These are phyloP conservation scores for Yarrowia deformans DNA, from an alignment of 805 yeast genomes.

Conservation along the genomic window DNA sequence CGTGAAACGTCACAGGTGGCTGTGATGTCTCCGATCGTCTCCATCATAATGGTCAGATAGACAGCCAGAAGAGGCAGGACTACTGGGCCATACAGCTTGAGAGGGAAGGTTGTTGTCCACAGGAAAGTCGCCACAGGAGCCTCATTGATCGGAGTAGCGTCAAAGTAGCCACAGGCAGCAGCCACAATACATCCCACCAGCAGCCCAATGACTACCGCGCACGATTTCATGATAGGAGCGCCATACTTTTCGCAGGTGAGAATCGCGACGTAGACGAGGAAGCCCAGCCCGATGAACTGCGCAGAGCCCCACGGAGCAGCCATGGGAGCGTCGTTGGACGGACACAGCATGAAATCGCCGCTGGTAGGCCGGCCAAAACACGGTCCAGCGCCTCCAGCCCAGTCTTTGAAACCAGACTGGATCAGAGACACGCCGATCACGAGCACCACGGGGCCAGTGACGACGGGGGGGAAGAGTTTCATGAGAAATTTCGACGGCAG, in stretches of 20 bases:
- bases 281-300: conserved; percentile 84
- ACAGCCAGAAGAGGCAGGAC: conserved; percentile 87
- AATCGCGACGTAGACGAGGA: conserved; percentile 77
- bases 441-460: conserved; percentile 91
- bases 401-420: conserved; percentile 76
- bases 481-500: conserved; percentile 76
- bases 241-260: conserved; percentile 85
- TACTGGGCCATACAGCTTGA: conserved; percentile 80
- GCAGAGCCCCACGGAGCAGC: conserved; percentile 84
- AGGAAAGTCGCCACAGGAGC: conserved; percentile 86
- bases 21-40: conserved; percentile 92
- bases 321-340: conserved; percentile 60
- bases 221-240: conserved; percentile 91
- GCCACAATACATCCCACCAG: conserved; percentile 91
- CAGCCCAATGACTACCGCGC: conserved; percentile 88
- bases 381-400: conserved; percentile 82
- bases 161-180: conserved; percentile 87
- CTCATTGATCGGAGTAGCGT: conserved; percentile 59
- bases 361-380: conserved; percentile 48
- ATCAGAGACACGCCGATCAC: conserved; percentile 78
- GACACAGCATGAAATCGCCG: conserved; percentile 60
- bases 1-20: conserved; percentile 93
- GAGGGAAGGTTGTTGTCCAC: conserved; percentile 86
- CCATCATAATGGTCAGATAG: conserved; percentile 84
- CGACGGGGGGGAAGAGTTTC: conserved; percentile 83